A percentile compares a stretch with the other conserved stretches of the same genome.
phyloP scores from a whole-genome alignment of 306 rosid species.

The Erythrophleum fordii region DNA sequence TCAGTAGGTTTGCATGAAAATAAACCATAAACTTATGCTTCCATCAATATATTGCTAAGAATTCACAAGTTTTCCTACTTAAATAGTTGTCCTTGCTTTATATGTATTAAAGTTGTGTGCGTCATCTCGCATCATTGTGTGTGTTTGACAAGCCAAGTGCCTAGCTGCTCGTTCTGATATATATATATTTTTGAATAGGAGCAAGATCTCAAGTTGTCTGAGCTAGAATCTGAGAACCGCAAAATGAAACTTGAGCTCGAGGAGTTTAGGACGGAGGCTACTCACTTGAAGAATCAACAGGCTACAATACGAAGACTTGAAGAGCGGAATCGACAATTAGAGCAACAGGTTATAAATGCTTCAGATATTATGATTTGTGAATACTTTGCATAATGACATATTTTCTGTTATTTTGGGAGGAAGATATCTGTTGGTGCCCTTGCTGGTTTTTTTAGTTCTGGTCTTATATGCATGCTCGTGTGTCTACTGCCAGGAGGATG shows the following conservation, averaged over 20 bases:
- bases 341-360: slow-evolving; percentile 57
- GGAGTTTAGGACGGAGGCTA: slow-evolving; percentile 94
- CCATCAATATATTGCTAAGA: not conserved
- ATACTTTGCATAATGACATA: slow-evolving; percentile 21
- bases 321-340: slow-evolving; percentile 86
- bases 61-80: not conserved
- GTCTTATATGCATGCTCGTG: slow-evolving; percentile 3
- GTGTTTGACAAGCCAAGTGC: slow-evolving; percentile 17
- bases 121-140: slow-evolving; percentile 5
- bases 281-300: slow-evolving; percentile 95
- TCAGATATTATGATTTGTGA: slow-evolving; percentile 19
- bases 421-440: slow-evolving; percentile 11
- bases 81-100: not conserved
- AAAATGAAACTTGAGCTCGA: slow-evolving; percentile 99
- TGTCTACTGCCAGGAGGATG: not conserved
- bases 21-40: not conserved
- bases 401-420: slow-evolving; percentile 20
- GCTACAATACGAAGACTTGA: slow-evolving; percentile 96
- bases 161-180: slow-evolving; percentile 15
- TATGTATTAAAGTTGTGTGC: slow-evolving; percentile 28
- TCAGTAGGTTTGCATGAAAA: not conserved
- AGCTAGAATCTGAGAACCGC: slow-evolving; percentile 86
- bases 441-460: not conserved
- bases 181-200: slow-evolving; percentile 56
- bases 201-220: slow-evolving; percentile 83